Conservation (phyloP, 495 filamentous ascomycete species). For the Lasiosphaeria miniovina region DNA sequence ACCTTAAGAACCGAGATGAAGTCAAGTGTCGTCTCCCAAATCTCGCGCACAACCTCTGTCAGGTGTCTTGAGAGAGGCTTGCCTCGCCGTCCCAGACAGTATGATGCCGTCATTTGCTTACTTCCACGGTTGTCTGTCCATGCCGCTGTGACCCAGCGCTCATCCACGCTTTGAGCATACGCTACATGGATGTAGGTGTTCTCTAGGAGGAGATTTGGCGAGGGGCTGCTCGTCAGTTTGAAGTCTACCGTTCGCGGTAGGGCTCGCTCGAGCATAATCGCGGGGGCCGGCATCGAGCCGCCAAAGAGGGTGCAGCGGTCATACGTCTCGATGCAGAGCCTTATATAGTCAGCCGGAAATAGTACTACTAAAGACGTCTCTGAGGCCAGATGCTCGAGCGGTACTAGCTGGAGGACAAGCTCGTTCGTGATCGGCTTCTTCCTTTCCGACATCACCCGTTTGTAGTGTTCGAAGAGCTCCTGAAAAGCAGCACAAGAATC, state of each 20-base stretch:
- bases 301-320: constrained; percentile 68
- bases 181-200: constrained; percentile 83
- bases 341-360: constrained; percentile 61
- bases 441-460: constrained; percentile 49
- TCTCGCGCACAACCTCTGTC: constrained; percentile 66
- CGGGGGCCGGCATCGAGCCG: constrained; percentile 57
- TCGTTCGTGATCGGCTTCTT: constrained; percentile 57
- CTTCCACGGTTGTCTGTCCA: constrained; percentile 86
- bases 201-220: constrained; percentile 74
- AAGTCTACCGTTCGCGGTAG: constrained; percentile 75
- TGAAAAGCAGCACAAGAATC: constrained; percentile 79
- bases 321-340: constrained; percentile 80
- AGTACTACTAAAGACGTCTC: constrained; percentile 63
- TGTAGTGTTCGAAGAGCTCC: constrained; percentile 68
- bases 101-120: constrained; percentile 73
- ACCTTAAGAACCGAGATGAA: constrained; percentile 68
- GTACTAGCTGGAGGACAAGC: constrained; percentile 79
- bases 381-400: constrained; percentile 66
- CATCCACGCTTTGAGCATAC: constrained; percentile 76
- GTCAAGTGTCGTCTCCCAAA: constrained; percentile 80
- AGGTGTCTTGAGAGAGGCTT: constrained; percentile 54
- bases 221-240: constrained; percentile 63
- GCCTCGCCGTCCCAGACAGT: constrained; percentile 68
- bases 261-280: constrained; percentile 71
- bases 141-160: constrained; percentile 83